Conservation (phyloP, 306 rosid species). For the Lablab purpureus region DNA sequence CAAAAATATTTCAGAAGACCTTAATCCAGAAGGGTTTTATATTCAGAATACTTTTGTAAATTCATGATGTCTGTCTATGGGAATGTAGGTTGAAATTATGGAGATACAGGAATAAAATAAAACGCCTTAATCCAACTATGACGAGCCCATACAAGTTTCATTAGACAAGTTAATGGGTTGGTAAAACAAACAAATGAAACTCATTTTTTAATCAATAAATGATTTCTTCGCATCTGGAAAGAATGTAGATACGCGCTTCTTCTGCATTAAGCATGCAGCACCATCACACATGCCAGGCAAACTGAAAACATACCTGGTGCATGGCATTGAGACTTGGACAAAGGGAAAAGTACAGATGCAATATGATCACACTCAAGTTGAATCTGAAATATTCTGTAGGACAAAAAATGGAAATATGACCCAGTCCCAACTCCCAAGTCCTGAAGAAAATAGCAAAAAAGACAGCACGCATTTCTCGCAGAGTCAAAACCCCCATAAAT, state of each 20-base stretch:
- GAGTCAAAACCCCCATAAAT: slow-evolving; percentile 63
- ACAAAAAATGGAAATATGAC: slow-evolving; percentile 42
- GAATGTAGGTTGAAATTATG: no score
- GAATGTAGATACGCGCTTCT: background rate
- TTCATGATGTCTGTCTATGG: no score
- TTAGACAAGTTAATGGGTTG: background rate
- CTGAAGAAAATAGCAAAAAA: slow-evolving; percentile 36
- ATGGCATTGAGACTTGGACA: background rate
- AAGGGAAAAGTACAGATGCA: slow-evolving; percentile 27
- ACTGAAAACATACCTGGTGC: slow-evolving; percentile 29
- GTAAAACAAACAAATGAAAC: background rate
- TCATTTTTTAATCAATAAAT: background rate
- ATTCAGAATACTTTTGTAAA: no score
- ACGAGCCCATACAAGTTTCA: background rate
- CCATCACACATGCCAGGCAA: slow-evolving; percentile 16
- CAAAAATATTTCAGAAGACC: no score
- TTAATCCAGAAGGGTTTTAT: no score
- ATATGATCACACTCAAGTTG: slow-evolving; percentile 46
- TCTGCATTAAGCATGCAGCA: background rate
- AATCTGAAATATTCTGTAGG: slow-evolving; percentile 44
- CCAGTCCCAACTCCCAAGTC: slow-evolving; percentile 38
- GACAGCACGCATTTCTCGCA: slow-evolving; percentile 70
- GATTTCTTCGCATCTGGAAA: background rate
- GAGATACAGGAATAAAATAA: no score
- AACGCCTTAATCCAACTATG: no score